Evolutionary conservation across 2,329 filamentous ascomycete genomes (phyloP).

Genomic region (Trichoderma sp.): DNA sequence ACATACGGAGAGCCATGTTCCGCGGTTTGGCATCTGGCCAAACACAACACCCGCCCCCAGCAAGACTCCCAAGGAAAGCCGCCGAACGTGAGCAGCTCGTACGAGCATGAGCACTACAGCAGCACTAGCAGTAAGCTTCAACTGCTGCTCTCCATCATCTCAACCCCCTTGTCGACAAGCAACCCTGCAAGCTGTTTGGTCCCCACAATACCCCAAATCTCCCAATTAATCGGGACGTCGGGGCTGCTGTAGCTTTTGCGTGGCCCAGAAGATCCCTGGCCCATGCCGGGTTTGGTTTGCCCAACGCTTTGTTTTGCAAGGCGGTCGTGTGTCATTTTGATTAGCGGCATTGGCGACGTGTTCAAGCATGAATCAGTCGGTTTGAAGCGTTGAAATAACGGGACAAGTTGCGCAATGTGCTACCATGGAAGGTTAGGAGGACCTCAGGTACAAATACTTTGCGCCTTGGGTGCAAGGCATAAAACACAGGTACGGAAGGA

Average conservation of each 20-base stretch:
- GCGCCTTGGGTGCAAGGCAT: background rate
- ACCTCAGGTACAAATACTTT: background rate
- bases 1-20: background rate
- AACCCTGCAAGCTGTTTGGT: background rate
- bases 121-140: conserved; percentile 4
- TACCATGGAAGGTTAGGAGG: background rate
- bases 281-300: background rate
- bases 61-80: background rate
- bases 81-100: background rate
- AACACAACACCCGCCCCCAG: background rate
- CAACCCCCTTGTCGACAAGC: background rate
- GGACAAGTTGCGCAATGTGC: background rate
- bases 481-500: background rate
- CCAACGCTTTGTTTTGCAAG: conserved; percentile 4
- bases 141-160: background rate
- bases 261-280: background rate
- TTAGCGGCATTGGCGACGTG: conserved; percentile 7
- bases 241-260: background rate
- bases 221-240: conserved; percentile 18
- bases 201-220: conserved; percentile 19
- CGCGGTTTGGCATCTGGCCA: background rate
- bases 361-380: background rate
- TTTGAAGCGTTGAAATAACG: background rate
- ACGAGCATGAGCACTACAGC: background rate
- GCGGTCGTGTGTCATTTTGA: conserved; percentile 11